These are phyloP conservation scores for Trichoderma polysporum DNA, from an alignment of 2,329 filamentous ascomycete genomes.

Conservation along the genomic window DNA sequence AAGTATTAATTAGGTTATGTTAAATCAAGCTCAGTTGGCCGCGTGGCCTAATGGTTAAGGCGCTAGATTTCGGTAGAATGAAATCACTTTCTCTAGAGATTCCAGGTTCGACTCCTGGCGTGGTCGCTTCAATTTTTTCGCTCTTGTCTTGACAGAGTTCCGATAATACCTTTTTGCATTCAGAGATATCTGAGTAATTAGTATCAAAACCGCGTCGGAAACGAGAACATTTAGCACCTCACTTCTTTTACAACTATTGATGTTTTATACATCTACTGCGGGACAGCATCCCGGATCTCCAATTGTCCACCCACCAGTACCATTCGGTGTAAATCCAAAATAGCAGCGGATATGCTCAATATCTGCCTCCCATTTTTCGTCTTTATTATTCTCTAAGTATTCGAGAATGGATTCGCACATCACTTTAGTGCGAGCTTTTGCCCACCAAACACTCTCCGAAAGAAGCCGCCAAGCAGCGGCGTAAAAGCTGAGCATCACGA, in stretches of 20 bases:
- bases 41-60: constrained; percentile 40
- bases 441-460: constrained; percentile 11
- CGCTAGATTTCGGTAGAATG: constrained; percentile 38
- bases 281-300: not conserved
- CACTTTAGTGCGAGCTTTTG: not conserved
- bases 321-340: not conserved
- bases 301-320: not conserved
- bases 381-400: not conserved
- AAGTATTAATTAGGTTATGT: not conserved
- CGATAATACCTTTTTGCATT: not conserved
- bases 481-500: constrained; percentile 18
- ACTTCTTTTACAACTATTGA: not conserved
- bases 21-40: constrained; percentile 24
- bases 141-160: not conserved
- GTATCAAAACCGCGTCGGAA: no score
- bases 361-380: not conserved
- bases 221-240: no score
- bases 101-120: constrained; percentile 40
- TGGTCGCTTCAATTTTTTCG: constrained; percentile 29
- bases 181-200: no score
- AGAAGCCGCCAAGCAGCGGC: constrained; percentile 18
- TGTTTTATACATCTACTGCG: not conserved
- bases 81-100: constrained; percentile 32
- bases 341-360: not conserved
- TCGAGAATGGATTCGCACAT: constrained; percentile 16